Evolutionary conservation across 192 early-diverging fungal species (phyloP).

Genomic region (Dimargaris cristalligena): DNA sequence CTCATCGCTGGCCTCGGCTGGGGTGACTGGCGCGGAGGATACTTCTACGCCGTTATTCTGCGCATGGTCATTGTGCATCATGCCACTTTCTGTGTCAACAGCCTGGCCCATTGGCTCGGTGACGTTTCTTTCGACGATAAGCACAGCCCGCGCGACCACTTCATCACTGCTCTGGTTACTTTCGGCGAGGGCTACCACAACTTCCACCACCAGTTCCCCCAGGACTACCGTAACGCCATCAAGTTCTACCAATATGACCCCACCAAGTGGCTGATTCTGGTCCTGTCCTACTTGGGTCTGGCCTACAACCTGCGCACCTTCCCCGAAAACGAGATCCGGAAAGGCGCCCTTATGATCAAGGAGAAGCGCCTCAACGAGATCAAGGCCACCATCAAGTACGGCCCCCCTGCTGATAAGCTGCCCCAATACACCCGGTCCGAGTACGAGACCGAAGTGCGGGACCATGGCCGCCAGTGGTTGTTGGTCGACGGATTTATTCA

Average conservation of each 20-base stretch:
- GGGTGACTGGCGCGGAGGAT: conserved; percentile 72
- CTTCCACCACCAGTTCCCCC: conserved; percentile 76
- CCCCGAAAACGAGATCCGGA: conserved; percentile 61
- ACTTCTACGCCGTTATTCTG: conserved; percentile 52
- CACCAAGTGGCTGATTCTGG: conserved; percentile 66
- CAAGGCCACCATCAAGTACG: conserved; percentile 52
- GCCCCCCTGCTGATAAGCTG: conserved; percentile 45
- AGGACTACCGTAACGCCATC: conserved; percentile 75
- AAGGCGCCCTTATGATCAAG: conserved; percentile 64
- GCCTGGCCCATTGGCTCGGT: conserved; percentile 62
- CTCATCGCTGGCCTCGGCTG: conserved; percentile 69
- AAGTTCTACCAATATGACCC: conserved; percentile 62
- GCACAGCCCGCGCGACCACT: conserved; percentile 66
- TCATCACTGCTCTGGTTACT: conserved; percentile 60
- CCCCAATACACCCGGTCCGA: conserved; percentile 49
- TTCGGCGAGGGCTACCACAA: conserved; percentile 76
- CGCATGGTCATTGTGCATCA: conserved; percentile 70
- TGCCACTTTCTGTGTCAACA: conserved; percentile 78
- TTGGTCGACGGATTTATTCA: conserved; percentile 73
- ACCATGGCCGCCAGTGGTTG: conserved; percentile 54
- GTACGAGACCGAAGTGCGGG: conserved; percentile 43
- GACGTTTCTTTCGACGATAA: conserved; percentile 62
- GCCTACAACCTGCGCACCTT: conserved; percentile 57
- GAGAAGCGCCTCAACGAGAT: conserved; percentile 50
- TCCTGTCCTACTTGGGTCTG: conserved; percentile 37